Base-by-base conservation (phyloP, 495 filamentous ascomycete genomes). In the Xylaria acuta region DNA sequence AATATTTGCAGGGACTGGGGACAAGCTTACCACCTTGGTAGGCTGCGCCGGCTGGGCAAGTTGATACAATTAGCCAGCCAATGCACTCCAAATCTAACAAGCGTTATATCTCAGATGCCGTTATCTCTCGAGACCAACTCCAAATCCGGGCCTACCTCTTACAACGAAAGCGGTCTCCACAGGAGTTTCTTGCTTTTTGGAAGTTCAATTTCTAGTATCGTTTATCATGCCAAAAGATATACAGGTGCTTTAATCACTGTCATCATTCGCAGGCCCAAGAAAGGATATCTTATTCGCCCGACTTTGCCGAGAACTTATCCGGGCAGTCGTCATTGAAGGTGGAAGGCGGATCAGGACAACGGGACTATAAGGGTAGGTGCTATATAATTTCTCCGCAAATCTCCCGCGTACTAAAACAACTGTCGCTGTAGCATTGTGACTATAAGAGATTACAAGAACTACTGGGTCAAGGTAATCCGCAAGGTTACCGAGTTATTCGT, bases 271-370 rank as follows among this genome's bases (percentile, higher is more conserved):
- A 32, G 12, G 11, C 14, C 3, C 27, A 32, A 56, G 53, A 56
- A 56, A 56, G 3, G 27, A 56, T 30, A 32, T 18, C 3, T 7
- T 18, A 56, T 56, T 25, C 0, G 5, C 53, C 53, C 53, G 27
- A 30, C 27, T 18, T 53, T 56, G 53, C 53, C 53, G 53, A 56
- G 53, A 56, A 56, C 27, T 30, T 30, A 56, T 54, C 9, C 53
- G 20, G 27, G 53, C 53, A 32, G 27, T 56, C 53, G 25, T 56
- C 53, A 30, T 56, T 18, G 12, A 18, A 18, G n/a, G 7, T 7
- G 47, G 47, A 47, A 47, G 43, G 18, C 43, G 47, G 47, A 51
- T 5, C 25, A 56, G 14, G 53, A 56, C 53, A 7, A 32, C 53
- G 27, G 14, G 22, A 32, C 5, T 2, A 32, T 32, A 18, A 56